Percentiles rank a stretch among this genome's conserved stretches.
These are phyloP conservation scores for Geum urbanum DNA, from an alignment of 306 rosid genomes.

Conservation along the genomic window DNA sequence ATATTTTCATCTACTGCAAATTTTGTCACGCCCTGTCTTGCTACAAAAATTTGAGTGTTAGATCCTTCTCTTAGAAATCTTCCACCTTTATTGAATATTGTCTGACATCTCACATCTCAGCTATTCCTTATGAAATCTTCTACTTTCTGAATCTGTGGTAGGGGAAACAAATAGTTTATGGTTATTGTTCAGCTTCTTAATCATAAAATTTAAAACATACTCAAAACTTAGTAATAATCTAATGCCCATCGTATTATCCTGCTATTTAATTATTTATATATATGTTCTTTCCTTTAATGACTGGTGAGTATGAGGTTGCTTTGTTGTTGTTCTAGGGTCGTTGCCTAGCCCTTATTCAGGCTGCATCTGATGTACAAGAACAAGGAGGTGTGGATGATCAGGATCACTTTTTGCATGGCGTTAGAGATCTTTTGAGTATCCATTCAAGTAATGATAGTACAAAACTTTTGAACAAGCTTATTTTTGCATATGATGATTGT, in stretches of 20 bases:
- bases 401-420: constrained; percentile 87
- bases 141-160: too few relatives aligned
- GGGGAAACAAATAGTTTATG: not conserved
- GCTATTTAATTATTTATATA: not conserved
- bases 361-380: constrained; percentile 89
- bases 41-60: not conserved
- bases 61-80: not conserved
- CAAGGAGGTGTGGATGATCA: constrained; percentile 96
- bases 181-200: too few relatives aligned
- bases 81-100: not conserved
- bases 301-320: constrained; percentile 5
- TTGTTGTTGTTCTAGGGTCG: constrained; percentile 52
- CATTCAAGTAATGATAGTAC: constrained; percentile 61
- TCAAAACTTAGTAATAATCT: too few relatives aligned
- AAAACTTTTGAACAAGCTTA: constrained; percentile 11
- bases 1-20: not conserved
- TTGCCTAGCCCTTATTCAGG: constrained; percentile 86
- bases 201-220: too few relatives aligned
- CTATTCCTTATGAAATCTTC: not conserved
- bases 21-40: not conserved
- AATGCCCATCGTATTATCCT: not conserved
- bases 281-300: not conserved
- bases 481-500: constrained; percentile 18
- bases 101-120: not conserved
- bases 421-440: constrained; percentile 88